Percentiles rank a stretch among this genome's conserved stretches.
Evolutionary conservation across 1,284 basidiomycete species (phyloP).

Genomic region (Tremellales sp.): DNA sequence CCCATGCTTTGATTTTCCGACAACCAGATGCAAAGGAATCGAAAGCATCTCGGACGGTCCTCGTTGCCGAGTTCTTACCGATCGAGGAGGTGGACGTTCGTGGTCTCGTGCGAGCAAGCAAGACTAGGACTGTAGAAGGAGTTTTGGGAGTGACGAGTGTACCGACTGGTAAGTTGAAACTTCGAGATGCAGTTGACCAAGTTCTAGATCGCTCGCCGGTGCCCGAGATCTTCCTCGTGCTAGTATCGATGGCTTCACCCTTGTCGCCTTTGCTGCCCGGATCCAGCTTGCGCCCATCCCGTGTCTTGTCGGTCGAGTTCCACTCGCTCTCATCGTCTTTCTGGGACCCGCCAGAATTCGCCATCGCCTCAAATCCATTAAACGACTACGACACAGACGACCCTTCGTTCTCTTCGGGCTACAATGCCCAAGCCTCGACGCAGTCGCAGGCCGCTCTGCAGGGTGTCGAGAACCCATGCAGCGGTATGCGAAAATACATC

Average conservation of each 20-base stretch:
- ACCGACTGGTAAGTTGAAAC: conserved; percentile 42
- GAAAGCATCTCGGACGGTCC: conserved; percentile 35
- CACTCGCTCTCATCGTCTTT: conserved; percentile 49
- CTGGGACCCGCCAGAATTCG: conserved; percentile 45
- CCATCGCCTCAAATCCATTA: conserved; percentile 5
- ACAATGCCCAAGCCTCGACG: conserved; percentile 9
- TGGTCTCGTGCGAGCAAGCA: conserved; percentile 58
- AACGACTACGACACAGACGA: conserved; percentile 21
- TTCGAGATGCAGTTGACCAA: not conserved
- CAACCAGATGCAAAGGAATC: conserved; percentile 37
- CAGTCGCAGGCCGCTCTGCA: conserved; percentile 45
- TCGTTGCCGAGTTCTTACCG: conserved; percentile 74
- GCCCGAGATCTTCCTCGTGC: conserved; percentile 46
- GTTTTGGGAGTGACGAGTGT: conserved; percentile 63
- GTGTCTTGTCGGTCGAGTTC: conserved; percentile 50
- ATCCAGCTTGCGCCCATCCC: conserved; percentile 41
- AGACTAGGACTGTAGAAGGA: conserved; percentile 66
- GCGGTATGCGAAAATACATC: conserved; percentile 84
- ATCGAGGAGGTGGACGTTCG: conserved; percentile 66
- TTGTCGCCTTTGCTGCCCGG: conserved; percentile 37
- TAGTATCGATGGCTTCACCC: conserved; percentile 32
- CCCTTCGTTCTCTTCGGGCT: conserved; percentile 14
- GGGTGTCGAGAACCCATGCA: conserved; percentile 78
- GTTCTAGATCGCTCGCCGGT: conserved; percentile 36
- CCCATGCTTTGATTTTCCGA: conserved; percentile 45